phyloP scores from a whole-genome alignment of 2,329 filamentous ascomycete genomes.

The Fusarium armeniacum region DNA sequence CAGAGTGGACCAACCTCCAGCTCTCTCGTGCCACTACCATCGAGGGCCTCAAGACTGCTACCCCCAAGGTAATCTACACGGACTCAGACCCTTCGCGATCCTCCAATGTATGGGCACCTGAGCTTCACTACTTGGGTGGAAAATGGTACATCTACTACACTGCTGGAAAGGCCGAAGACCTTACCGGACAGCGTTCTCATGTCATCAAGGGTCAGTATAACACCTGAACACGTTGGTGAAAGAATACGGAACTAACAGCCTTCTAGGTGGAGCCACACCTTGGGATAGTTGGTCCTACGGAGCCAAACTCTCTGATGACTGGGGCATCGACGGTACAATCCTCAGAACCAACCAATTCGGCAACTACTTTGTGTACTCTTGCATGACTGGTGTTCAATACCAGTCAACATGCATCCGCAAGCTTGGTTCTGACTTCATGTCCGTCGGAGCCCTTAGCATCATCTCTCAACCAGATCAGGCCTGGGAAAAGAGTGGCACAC shows the following conservation, averaged over 20 bases:
- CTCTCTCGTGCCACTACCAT: constrained; percentile 68
- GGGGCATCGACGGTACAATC: constrained; percentile 68
- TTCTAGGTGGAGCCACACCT: constrained; percentile 63
- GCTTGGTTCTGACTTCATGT: constrained; percentile 57
- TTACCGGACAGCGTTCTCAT: constrained; percentile 65
- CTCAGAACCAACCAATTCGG: constrained; percentile 61
- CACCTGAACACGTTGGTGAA: not conserved
- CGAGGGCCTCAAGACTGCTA: constrained; percentile 67
- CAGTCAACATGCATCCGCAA: constrained; percentile 58
- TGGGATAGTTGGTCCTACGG: constrained; percentile 67
- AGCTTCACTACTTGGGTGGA: constrained; percentile 65
- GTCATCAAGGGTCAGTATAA: constrained; percentile 62
- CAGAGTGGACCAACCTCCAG: constrained; percentile 68
- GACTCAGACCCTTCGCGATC: constrained; percentile 62
- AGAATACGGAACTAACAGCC: not conserved
- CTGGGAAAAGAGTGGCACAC: constrained; percentile 64
- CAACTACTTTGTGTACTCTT: constrained; percentile 69
- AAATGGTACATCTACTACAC: constrained; percentile 71
- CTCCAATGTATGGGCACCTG: constrained; percentile 71
- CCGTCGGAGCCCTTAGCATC: constrained; percentile 60
- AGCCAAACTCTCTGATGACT: constrained; percentile 62
- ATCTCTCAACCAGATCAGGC: constrained; percentile 65
- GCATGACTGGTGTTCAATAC: constrained; percentile 59
- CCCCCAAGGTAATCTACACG: constrained; percentile 65
- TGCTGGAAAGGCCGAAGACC: constrained; percentile 59